Conservation (phyloP, 2,329 filamentous ascomycete genomes). For the Paecilomyces dactylethromorphus region DNA sequence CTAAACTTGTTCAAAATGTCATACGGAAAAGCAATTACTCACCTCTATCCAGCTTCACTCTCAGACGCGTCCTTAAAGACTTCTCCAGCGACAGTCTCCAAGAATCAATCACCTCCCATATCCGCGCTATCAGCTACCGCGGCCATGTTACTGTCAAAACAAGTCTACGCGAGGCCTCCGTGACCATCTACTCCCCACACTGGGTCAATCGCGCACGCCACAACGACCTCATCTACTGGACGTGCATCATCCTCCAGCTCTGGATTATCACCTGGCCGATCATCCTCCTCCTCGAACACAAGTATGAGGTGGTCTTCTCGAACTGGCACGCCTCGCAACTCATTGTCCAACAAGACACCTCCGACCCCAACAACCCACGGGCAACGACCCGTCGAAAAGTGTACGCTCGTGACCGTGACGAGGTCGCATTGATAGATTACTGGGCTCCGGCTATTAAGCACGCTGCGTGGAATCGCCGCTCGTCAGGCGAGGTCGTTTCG, state of each 20-base stretch:
- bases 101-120: conserved; percentile 25
- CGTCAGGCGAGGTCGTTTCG: conserved; percentile 12
- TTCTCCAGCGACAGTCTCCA: conserved; percentile 20
- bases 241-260: conserved; percentile 29
- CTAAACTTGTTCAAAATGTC: neutral
- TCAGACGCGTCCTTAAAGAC: conserved; percentile 23
- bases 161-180: conserved; percentile 15
- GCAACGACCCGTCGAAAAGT: conserved; percentile 6
- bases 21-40: neutral
- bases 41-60: conserved; percentile 10
- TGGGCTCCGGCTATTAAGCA: conserved; percentile 30
- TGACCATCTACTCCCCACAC: conserved; percentile 33
- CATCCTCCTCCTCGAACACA: conserved; percentile 29
- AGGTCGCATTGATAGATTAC: conserved; percentile 21
- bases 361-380: neutral
- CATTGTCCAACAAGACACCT: conserved; percentile 4
- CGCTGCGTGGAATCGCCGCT: conserved; percentile 24
- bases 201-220: conserved; percentile 31
- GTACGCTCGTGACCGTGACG: conserved; percentile 20
- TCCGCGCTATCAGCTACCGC: conserved; percentile 31
- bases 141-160: conserved; percentile 22
- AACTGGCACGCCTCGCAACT: conserved; percentile 22
- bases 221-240: conserved; percentile 27
- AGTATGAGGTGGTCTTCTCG: conserved; percentile 26
- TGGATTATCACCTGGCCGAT: conserved; percentile 36